phyloP scores from a whole-genome alignment of 495 filamentous ascomycete species.

The Parachaetomium inaequale region DNA sequence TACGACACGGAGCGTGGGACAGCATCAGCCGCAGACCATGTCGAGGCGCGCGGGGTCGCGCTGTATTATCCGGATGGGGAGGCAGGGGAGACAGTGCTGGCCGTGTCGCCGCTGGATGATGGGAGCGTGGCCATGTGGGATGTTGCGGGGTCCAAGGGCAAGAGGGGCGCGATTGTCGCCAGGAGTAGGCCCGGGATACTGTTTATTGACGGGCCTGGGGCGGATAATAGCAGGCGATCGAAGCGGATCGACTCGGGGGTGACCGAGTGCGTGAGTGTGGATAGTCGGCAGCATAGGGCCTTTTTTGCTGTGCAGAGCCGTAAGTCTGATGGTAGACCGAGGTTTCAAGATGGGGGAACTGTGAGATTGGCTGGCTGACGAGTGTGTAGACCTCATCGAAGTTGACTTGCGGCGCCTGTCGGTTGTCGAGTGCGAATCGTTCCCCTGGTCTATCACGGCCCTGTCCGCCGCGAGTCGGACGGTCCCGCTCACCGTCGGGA shows the following conservation, averaged over 20 bases:
- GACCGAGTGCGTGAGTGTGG: constrained; percentile 79
- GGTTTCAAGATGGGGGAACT: neutral
- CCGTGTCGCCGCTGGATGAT: constrained; percentile 78
- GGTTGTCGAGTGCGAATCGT: constrained; percentile 66
- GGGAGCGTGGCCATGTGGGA: constrained; percentile 86
- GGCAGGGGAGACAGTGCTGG: constrained; percentile 48
- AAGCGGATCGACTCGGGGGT: constrained; percentile 61
- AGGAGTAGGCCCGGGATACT: constrained; percentile 63
- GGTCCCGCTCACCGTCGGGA: constrained; percentile 80
- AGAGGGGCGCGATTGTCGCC: constrained; percentile 62
- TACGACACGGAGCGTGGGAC: neutral
- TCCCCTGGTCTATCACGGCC: constrained; percentile 78
- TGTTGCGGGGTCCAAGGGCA: constrained; percentile 57
- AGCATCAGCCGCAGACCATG: constrained; percentile 28
- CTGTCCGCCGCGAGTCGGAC: constrained; percentile 71
- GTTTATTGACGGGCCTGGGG: constrained; percentile 45
- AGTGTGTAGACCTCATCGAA: constrained; percentile 59
- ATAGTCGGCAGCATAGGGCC: constrained; percentile 63
- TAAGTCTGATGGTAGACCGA: constrained; percentile 31
- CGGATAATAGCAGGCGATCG: constrained; percentile 40
- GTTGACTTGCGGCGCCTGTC: constrained; percentile 77
- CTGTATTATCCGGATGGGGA: constrained; percentile 55
- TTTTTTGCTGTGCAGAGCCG: constrained; percentile 74
- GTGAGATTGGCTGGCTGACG: constrained; percentile 26
- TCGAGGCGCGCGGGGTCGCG: constrained; percentile 64